Evolutionary conservation across 1,139 yeast species (phyloP).

Genomic region (Lizanozyma gosingica): DNA sequence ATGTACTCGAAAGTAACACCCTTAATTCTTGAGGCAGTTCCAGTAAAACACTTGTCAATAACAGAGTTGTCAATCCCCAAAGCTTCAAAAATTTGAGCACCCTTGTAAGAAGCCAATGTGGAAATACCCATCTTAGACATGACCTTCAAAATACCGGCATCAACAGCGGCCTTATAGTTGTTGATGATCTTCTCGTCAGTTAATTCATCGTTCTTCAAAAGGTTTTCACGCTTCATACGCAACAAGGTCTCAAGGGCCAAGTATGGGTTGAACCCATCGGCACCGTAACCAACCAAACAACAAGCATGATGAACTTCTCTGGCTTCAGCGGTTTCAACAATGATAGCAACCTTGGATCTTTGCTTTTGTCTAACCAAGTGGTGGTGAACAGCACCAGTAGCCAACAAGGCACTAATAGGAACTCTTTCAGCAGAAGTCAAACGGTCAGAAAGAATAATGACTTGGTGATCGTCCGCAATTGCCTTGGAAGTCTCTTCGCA

Average conservation of each 20-base stretch:
- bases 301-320: constrained; percentile 96
- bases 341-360: constrained; percentile 88
- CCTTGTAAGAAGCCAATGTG: constrained; percentile 92
- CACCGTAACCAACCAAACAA: constrained; percentile 93
- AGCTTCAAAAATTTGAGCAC: constrained; percentile 97
- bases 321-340: constrained; percentile 93
- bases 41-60: constrained; percentile 91
- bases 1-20: constrained; percentile 94
- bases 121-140: constrained; percentile 99
- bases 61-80: constrained; percentile 93
- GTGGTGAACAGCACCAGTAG: constrained; percentile 97
- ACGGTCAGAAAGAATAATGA: constrained; percentile 71
- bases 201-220: constrained; percentile 51
- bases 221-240: constrained; percentile 75
- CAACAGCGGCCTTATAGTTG: constrained; percentile 77
- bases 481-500: constrained; percentile 86
- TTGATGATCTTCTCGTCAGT: constrained; percentile 52
- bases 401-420: constrained; percentile 82
- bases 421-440: constrained; percentile 52
- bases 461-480: constrained; percentile 64
- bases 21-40: constrained; percentile 93
- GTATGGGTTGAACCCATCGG: constrained; percentile 93
- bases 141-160: constrained; percentile 88
- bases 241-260: constrained; percentile 83
- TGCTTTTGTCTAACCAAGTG: constrained; percentile 92